phyloP scores from a whole-genome alignment of 2,329 filamentous ascomycete species.

The Xylaria sp. region DNA sequence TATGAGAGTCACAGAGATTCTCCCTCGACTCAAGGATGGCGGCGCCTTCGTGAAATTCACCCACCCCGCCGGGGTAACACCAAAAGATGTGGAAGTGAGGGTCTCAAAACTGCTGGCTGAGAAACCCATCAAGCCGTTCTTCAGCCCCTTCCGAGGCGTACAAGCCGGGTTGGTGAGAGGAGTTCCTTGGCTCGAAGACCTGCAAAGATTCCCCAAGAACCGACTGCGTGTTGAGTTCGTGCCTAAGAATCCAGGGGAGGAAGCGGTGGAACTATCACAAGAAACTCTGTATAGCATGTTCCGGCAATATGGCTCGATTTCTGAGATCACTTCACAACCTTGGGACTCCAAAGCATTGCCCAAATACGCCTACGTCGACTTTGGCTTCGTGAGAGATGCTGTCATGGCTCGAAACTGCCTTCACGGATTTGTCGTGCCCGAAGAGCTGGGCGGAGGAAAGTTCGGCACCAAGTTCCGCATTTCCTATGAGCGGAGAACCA shows the following conservation, averaged over 20 bases:
- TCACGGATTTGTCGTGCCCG: slow-evolving; percentile 78
- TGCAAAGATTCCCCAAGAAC: slow-evolving; percentile 79
- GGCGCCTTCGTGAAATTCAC: slow-evolving; percentile 78
- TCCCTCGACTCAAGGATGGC: slow-evolving; percentile 87
- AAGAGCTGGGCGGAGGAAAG: slow-evolving; percentile 74
- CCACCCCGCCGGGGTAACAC: slow-evolving; percentile 46
- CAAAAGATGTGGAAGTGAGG: slow-evolving; percentile 63
- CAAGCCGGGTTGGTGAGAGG: slow-evolving; percentile 77
- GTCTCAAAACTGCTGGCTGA: slow-evolving; percentile 69
- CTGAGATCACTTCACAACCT: slow-evolving; percentile 81
- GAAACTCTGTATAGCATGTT: slow-evolving; percentile 88
- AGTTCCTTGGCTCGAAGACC: slow-evolving; percentile 90
- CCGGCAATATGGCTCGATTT: slow-evolving; percentile 86
- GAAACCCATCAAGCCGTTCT: slow-evolving; percentile 83
- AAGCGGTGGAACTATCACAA: slow-evolving; percentile 79
- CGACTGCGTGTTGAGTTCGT: slow-evolving; percentile 85
- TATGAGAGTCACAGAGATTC: slow-evolving; percentile 77
- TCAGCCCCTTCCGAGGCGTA: slow-evolving; percentile 78
- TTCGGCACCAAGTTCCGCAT: slow-evolving; percentile 78
- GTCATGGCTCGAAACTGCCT: slow-evolving; percentile 92
- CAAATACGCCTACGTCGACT: slow-evolving; percentile 80
- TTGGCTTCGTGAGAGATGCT: slow-evolving; percentile 72
- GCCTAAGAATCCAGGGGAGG: slow-evolving; percentile 70
- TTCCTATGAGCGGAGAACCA: slow-evolving; percentile 81
- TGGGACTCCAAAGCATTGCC: slow-evolving; percentile 86